phyloP scores from a whole-genome alignment of 345 rosid genomes.

The Salix dunnii region DNA sequence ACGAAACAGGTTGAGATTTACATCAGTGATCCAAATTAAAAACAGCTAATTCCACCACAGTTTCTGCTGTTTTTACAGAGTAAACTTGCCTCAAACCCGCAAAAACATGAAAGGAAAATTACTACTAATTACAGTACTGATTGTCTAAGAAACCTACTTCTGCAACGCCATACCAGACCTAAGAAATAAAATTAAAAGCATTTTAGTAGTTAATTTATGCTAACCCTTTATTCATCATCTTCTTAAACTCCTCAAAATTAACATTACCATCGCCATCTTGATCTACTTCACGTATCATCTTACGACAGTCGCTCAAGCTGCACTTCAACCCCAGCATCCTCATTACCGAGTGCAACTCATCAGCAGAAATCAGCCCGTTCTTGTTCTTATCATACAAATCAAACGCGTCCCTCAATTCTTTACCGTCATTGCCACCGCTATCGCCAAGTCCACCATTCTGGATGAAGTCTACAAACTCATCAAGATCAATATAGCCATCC shows the following conservation, averaged over 20 bases:
- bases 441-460: constrained; percentile 19
- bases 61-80: background rate
- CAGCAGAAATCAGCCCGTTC: constrained; percentile 75
- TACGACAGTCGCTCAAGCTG: constrained; percentile 55
- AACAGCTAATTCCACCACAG: background rate
- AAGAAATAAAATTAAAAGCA: background rate
- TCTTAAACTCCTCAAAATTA: constrained; percentile 89
- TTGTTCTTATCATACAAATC: constrained; percentile 74
- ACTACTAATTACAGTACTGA: background rate
- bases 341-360: constrained; percentile 74
- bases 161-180: background rate
- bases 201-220: background rate
- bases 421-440: constrained; percentile 12
- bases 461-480: constrained; percentile 64
- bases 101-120: background rate
- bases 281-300: constrained; percentile 87
- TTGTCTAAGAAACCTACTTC: background rate
- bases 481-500: constrained; percentile 67
- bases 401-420: constrained; percentile 79
- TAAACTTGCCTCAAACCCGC: background rate
- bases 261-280: constrained; percentile 89
- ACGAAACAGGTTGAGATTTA: background rate
- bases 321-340: constrained; percentile 75
- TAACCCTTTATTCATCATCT: constrained; percentile 62
- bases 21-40: background rate